A percentile compares a stretch with the other conserved stretches of the same genome.
Evolutionary conservation across 2,329 filamentous ascomycete genomes (phyloP).

Genomic region (Fusarium sp.): DNA sequence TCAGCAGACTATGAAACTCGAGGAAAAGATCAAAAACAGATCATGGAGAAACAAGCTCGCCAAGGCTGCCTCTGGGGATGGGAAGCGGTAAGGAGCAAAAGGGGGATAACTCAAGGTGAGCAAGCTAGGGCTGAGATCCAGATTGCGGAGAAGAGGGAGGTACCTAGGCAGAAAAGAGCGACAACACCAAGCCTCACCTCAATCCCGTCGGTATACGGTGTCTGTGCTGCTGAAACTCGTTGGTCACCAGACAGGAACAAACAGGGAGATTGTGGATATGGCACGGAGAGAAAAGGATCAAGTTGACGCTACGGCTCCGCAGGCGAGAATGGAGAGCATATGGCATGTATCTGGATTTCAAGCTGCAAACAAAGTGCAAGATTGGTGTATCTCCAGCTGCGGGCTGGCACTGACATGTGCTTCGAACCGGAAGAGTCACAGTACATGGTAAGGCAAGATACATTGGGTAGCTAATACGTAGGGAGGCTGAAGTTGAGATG

Average conservation of each 20-base stretch:
- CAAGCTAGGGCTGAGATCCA: constrained; percentile 31
- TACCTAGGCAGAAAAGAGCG: constrained; percentile 5
- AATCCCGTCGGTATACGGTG: constrained; percentile 13
- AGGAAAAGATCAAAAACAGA: background rate
- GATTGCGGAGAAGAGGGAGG: constrained; percentile 22
- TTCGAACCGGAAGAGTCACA: background rate
- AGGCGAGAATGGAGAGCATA: background rate
- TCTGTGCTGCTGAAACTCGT: constrained; percentile 26
- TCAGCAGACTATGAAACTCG: constrained; percentile 11
- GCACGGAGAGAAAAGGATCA: constrained; percentile 13
- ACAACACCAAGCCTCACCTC: constrained; percentile 18
- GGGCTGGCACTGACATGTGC: background rate
- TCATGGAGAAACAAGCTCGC: constrained; percentile 22
- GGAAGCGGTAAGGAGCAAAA: constrained; percentile 16
- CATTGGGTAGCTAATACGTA: background rate
- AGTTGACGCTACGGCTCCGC: constrained; percentile 26
- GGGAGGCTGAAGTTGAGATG: background rate
- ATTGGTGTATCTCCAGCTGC: background rate
- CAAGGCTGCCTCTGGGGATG: background rate
- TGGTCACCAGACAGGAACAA: constrained; percentile 31
- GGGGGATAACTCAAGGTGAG: constrained; percentile 6
- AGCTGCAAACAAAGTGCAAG: background rate
- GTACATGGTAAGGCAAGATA: background rate
- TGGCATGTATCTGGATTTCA: background rate
- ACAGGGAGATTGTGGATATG: constrained; percentile 21